A percentile compares a stretch with the other conserved stretches of the same genome.
phyloP scores from a whole-genome alignment of 805 yeast genomes.

The Ogataea ganodermae region DNA sequence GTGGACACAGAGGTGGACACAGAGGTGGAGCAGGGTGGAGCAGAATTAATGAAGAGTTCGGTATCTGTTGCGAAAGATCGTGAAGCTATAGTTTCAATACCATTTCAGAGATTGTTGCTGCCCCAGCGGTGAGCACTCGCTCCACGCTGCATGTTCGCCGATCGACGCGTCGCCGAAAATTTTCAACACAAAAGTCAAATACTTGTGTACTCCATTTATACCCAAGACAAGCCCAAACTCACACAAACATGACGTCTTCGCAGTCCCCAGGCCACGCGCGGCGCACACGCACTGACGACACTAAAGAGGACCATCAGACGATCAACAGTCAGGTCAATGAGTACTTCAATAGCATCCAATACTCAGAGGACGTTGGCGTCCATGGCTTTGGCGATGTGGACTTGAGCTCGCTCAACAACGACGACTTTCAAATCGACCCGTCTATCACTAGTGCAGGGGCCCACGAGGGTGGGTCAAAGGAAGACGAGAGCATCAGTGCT shows the following conservation, averaged over 20 bases:
- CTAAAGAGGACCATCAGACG: constrained; percentile 30
- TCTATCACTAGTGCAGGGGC: constrained; percentile 18
- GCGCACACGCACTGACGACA: constrained; percentile 11
- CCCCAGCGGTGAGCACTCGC: too few species aligned
- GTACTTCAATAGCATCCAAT: constrained; percentile 30
- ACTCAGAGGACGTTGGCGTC: constrained; percentile 25
- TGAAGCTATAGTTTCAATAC: too few species aligned
- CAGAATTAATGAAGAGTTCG: too few species aligned
- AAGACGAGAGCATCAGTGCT: constrained; percentile 19
- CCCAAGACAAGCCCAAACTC: constrained; percentile 2
- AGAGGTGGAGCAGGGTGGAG: too few species aligned
- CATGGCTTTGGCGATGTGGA: constrained; percentile 28
- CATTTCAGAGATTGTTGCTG: too few species aligned
- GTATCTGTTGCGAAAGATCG: too few species aligned
- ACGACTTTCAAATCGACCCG: constrained; percentile 31
- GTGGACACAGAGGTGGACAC: too few species aligned
- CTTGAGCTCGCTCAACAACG: constrained; percentile 25
- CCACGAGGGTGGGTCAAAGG: constrained; percentile 12
- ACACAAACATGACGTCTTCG: constrained; percentile 1
- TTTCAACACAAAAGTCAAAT: constrained; percentile 13
- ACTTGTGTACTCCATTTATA: constrained; percentile 12
- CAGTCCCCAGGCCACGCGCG: background rate
- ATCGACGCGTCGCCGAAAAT: background rate
- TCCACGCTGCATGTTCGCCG: background rate
- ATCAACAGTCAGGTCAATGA: constrained; percentile 32